Evolutionary conservation across 2,329 filamentous ascomycete species (phyloP).

Genomic region (Pyricularia pennisetigena): DNA sequence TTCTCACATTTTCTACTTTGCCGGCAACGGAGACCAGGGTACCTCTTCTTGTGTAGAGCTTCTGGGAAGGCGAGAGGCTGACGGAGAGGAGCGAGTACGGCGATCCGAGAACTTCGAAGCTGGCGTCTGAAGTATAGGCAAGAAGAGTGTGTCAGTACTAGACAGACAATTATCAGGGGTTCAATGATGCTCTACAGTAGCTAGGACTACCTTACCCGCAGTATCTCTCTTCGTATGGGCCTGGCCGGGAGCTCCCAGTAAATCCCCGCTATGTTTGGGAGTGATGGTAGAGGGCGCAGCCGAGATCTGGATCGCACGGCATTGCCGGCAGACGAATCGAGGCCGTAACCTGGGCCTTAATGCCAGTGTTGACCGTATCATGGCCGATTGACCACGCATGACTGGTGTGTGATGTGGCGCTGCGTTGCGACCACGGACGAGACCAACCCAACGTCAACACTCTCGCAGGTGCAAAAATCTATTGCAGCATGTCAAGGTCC

Average conservation of each 20-base stretch:
- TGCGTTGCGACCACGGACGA: neutral
- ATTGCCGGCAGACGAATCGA: constrained; percentile 41
- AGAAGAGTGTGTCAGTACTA: neutral
- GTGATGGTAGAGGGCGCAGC: constrained; percentile 48
- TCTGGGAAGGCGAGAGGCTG: constrained; percentile 84
- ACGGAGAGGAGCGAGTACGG: constrained; percentile 93
- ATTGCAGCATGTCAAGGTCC: neutral
- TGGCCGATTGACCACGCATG: constrained; percentile 34
- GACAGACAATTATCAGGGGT: neutral
- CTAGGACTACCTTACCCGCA: constrained; percentile 31
- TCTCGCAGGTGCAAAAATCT: neutral
- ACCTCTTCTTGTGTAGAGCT: constrained; percentile 83
- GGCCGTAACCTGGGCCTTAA: constrained; percentile 16
- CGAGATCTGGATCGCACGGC: constrained; percentile 53
- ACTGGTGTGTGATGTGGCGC: constrained; percentile 10
- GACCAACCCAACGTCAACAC: too few species aligned
- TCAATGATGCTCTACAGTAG: neutral
- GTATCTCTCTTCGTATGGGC: constrained; percentile 29
- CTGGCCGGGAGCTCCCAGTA: constrained; percentile 40
- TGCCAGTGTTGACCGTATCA: constrained; percentile 24
- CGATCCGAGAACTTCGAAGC: constrained; percentile 85
- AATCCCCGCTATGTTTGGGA: constrained; percentile 39
- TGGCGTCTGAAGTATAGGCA: constrained; percentile 57
- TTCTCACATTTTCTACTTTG: constrained; percentile 74
- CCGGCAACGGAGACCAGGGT: constrained; percentile 85